Evolutionary conservation across 148 eudicot species (phyloP).

Genomic region (Mesembryanthemum crystallinum): DNA sequence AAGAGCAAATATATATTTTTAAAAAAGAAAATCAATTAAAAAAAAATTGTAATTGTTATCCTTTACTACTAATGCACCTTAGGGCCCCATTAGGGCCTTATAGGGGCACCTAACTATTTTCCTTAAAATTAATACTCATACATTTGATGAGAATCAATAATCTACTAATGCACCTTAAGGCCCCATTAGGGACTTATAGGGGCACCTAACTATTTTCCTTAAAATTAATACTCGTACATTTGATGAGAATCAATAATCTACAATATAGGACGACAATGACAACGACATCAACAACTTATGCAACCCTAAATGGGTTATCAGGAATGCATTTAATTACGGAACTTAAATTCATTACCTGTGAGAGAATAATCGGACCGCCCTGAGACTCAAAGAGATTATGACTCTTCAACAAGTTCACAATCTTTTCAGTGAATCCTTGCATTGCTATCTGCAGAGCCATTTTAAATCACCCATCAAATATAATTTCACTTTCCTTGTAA

Average conservation of each 20-base stretch:
- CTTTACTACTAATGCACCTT: too few species aligned
- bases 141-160: not conserved
- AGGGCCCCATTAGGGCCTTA: too few species aligned
- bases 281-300: not conserved
- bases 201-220: too few species aligned
- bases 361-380: slow-evolving; percentile 88
- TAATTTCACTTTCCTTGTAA: not conserved
- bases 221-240: not conserved
- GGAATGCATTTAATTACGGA: not conserved
- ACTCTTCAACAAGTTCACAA: slow-evolving; percentile 72
- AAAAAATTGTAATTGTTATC: too few species aligned
- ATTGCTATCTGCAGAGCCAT: slow-evolving; percentile 56
- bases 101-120: too few species aligned
- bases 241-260: not conserved
- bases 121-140: not conserved
- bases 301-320: not conserved
- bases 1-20: too few species aligned
- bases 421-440: slow-evolving; percentile 76
- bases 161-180: too few species aligned
- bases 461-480: not conserved
- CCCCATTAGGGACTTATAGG: too few species aligned
- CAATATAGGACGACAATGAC: not conserved
- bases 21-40: too few species aligned
- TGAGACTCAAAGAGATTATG: slow-evolving; percentile 75
- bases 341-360: slow-evolving; percentile 52